Percentiles rank a stretch among this genome's conserved stretches.
Conservation (phyloP, 768 basidiomycete species). For the Tephrocybe sp. region DNA sequence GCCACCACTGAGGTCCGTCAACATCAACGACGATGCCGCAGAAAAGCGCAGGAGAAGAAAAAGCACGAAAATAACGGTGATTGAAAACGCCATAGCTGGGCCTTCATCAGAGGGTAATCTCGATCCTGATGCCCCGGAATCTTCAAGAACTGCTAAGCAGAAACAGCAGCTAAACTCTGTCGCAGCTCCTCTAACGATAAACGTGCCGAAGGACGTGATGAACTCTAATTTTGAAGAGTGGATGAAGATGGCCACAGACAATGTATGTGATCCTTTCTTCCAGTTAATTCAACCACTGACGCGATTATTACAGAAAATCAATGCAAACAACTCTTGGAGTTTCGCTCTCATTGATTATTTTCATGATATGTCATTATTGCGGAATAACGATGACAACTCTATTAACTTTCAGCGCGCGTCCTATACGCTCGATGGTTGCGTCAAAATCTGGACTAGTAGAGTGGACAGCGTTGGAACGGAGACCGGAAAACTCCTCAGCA, state of each 20-base stretch:
- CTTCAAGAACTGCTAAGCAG: conserved; percentile 51
- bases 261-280: conserved; percentile 56
- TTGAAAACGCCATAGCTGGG: conserved; percentile 59
- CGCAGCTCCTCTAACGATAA: conserved; percentile 54
- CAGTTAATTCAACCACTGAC: not conserved
- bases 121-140: conserved; percentile 39
- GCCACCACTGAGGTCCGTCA: conserved; percentile 46
- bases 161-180: conserved; percentile 66
- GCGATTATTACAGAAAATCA: conserved; percentile 83
- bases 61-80: conserved; percentile 62
- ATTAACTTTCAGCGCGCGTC: conserved; percentile 99
- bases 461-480: conserved; percentile 97
- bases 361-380: conserved; percentile 93
- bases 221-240: conserved; percentile 96
- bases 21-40: conserved; percentile 81
- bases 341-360: conserved; percentile 99
- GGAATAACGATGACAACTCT: conserved; percentile 90
- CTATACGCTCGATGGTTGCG: conserved; percentile 95
- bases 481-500: conserved; percentile 92
- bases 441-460: conserved; percentile 98
- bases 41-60: conserved; percentile 84
- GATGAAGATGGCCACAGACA: conserved; percentile 99
- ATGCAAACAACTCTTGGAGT: conserved; percentile 95
- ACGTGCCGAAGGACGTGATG: conserved; percentile 80
- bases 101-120: conserved; percentile 53